Evolutionary conservation across 2,329 filamentous ascomycete genomes (phyloP), one percentile per base, ranked within the genome.

Genomic region (Talaromyces pinophilus): DNA sequence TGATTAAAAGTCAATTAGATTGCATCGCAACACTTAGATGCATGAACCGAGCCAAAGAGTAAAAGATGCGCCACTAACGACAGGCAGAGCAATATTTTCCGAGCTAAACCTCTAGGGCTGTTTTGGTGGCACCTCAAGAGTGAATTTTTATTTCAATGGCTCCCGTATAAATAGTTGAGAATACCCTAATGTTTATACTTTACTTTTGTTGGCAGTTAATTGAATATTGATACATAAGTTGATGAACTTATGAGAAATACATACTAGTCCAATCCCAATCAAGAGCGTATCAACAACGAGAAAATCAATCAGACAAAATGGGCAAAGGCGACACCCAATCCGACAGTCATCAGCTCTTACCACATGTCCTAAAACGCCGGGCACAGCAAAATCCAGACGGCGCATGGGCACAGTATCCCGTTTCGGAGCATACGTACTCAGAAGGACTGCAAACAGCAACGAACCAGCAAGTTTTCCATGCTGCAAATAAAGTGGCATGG

Each of bases 351-450:
- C 62, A 64, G 48, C 62, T 64, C 25, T 17, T 64, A 28, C 62
- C 62, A 57, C 28, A 19, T 5, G 50, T 64, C 28, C 50, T 64
- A 4, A 57, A 59, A 57, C 48, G 15, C 17, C 50, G 62, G n/a
- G 62, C 62, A 64, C 62, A 59, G 15, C 48, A 30, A 7, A 64
- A 64, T 28, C 50, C 62, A 17, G 30, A 64, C 15, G 62, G 63
- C 19, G 63, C 63, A n/a, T 64, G 63, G 63, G 54, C 63, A 10
- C 63, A 65, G 22, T 65, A 60, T 40, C 63, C 63, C 8, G 44
- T 65, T 17, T 65, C 63, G 3, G 55, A 65, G 13, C 30, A 59
- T 5, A 60, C 55, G n/a, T 65, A 65, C 44, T 30, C 55, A 7
- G 28, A 28, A 44, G 63, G 63, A 15, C 44, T 65, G 35, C 13